A percentile compares a stretch with the other conserved stretches of the same genome.
These are phyloP conservation scores for Caryopteris hybrid DNA, from an alignment of 305 asterid genomes.

Conservation along the genomic window DNA sequence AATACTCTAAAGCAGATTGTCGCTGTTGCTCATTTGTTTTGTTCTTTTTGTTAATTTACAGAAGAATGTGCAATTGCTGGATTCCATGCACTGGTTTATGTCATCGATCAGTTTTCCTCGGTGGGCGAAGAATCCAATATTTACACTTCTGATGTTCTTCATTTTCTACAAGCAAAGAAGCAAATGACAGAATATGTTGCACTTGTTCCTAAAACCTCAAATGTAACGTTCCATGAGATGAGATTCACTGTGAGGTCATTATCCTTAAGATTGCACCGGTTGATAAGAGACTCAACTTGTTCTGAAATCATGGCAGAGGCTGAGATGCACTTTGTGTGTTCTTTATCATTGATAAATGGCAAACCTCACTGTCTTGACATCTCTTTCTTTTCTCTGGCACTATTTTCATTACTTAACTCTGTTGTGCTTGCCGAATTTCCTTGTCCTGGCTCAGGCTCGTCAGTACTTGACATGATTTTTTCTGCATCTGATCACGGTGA, in stretches of 20 bases:
- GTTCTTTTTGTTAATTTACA: slow-evolving; percentile 34
- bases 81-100: slow-evolving; percentile 52
- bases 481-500: slow-evolving; percentile 44
- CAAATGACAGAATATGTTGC: slow-evolving; percentile 32
- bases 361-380: slow-evolving; percentile 38
- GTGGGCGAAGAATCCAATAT: slow-evolving; percentile 46
- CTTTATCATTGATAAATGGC: slow-evolving; percentile 51
- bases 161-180: slow-evolving; percentile 50
- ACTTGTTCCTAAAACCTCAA: slow-evolving; percentile 37
- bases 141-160: slow-evolving; percentile 50
- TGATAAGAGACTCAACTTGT: slow-evolving; percentile 39
- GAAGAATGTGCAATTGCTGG: slow-evolving; percentile 52
- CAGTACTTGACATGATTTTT: slow-evolving; percentile 52
- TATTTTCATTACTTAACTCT: slow-evolving; percentile 71
- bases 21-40: slow-evolving; percentile 11
- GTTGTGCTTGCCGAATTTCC: slow-evolving; percentile 69
- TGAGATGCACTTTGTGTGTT: slow-evolving; percentile 56
- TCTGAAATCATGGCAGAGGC: slow-evolving; percentile 71
- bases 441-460: slow-evolving; percentile 43
- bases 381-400: slow-evolving; percentile 55
- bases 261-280: slow-evolving; percentile 48
- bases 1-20: slow-evolving; percentile 3
- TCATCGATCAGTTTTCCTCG: slow-evolving; percentile 63
- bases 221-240: slow-evolving; percentile 42
- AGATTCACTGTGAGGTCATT: slow-evolving; percentile 54